Base-by-base conservation (phyloP, 768 basidiomycete genomes). In the Candolleomyces eurysporus region DNA sequence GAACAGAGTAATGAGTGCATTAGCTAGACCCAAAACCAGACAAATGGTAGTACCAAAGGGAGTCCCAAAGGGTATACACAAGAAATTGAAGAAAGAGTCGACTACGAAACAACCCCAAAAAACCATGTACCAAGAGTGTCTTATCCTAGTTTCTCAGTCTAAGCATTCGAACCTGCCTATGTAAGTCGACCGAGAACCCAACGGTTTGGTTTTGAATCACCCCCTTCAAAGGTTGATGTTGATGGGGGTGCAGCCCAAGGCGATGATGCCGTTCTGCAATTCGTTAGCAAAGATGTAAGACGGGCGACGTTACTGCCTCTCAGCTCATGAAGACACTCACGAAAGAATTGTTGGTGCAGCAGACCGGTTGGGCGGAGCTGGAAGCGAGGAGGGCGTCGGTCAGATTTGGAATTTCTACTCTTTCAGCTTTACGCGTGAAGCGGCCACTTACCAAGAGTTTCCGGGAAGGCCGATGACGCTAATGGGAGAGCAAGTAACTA, bases 341-440 rank as follows among this genome's bases (percentile, higher is more conserved):
- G 67, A 68, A 71, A 36, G 50, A 61, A 63, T 72, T 69, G 61
- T 69, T 62, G 17, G 66, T 65, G 65, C 72, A 73, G 67, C 72
- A 75, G 32, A 72, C 71, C n/a, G 70, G 58, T n/a, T 72, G 65
- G 16, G 68, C 63, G 59, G 66, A 46, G 67, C 72, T 73, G 48
- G 43, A 48, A 40, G 11, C 6, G 36, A 11, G 36, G 36, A 11
- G 36, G 36, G 36, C 36, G 36, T 36, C n/a, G 9, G 11, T 19
- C 42, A 57, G 22, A 3, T 32, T 42, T n/a, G 48, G 21, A 32
- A 26, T 42, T 26, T 26, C 9, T 13, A 40, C 5, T 26, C 36
- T 7, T 56, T 21, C 31, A 21, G 50, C 4, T 14, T 3, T n/a
- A 19, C 42, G 3, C 30, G 39, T 19, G 13, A 16, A 26, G 36